Evolutionary conservation across 192 early-diverging fungal species (phyloP), one percentile per base, ranked within the genome.

Genomic region (Umbelopsis ramanniana): DNA sequence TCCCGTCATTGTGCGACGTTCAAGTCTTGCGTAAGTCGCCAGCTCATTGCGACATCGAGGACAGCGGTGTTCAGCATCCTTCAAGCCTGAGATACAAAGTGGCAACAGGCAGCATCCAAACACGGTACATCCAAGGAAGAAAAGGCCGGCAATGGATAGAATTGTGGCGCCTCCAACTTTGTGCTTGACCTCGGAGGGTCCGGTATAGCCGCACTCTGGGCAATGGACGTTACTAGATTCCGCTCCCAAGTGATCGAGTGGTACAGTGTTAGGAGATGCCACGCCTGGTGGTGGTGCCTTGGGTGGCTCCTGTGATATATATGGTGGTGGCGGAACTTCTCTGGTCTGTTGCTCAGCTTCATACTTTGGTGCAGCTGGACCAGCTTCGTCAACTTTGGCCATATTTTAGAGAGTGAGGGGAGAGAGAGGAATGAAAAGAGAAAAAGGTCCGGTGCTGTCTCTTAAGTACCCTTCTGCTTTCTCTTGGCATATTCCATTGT

Each of bases 51-150:
- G 57, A 26, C 57, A 63, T 19, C 57, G 26, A 14, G 57, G 57
- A 50, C 71, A 72, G 37, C 45, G 52, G 43, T 72, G 71, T 23
- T 57, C 24, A 8, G 55, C 71, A 29, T 72, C 71, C 24, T 72
- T 72, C n/a, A 72, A 35, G 4, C 52, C 50, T 0, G 53, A 21
- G n/a, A 72, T 72, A 21, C 71, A 72, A 17, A 72, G 55, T 5
- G 71, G 71, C 21, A 72, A 8, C 6, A 72, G 54, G 55, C 71
- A 72, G 15, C 50, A 53, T 1, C 71, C 71, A 35, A 54, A 60
- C 4, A 55, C 35, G 10, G 71, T 72, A n/a, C 43, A 46, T 6
- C 71, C 71, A 4, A 72, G 24, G 52, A 72, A 46, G 17, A 72
- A 60, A 12, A 72, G 24, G 21, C 71, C 71, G 23, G 55, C 45